Evolutionary conservation across 768 basidiomycete species (phyloP), one percentile per base, ranked within the genome.

Genomic region (Mycena floridula): DNA sequence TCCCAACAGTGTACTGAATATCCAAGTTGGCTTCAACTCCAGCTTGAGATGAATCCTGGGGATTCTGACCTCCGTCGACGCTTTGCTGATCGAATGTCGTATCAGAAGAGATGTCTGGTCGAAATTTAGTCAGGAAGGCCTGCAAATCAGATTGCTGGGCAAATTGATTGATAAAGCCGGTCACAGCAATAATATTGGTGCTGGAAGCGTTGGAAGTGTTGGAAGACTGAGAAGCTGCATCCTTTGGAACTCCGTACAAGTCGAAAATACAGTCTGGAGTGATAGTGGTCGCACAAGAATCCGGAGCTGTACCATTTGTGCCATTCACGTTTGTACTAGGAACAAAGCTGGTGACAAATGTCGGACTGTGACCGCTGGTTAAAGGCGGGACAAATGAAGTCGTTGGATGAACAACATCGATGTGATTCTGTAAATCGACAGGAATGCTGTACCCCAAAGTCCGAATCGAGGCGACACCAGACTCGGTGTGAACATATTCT

Each of bases 1-100:
- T 39, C 20, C 54, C 59, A 20, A 60, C 50, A 15, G 53, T 52
- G 49, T 62, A 62, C 42, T 62, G 51, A 13, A 51, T 53, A 49
- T 62, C 59, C 23, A 59, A 45, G 44, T 56, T 53, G 6, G 57
- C 61, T 48, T 63, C 61, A 26, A 49, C 40, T 9, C 60, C 58
- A 13, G 56, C 55, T 20, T 55, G 22, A 21, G 22, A 26, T 4
- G 47, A 42, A 5, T 40, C 45, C 47, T 61, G 62, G 3, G 57
- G 52, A 44, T 61, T 60, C 12, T 21, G 30, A 4, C 59, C 60
- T n/a, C 58, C 59, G 39, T 60, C 57, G 15, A 60, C 43, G 7
- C 18, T 49, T 30, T 58, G 32, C 5, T 54, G 26, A 4, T 45
- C 30, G 42, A 60, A 59, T 13, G 56, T 56, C 11, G 58, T 56